These are phyloP conservation scores for Psilocybe tampanensis DNA, from an alignment of 768 basidiomycete species.

Conservation along the genomic window DNA sequence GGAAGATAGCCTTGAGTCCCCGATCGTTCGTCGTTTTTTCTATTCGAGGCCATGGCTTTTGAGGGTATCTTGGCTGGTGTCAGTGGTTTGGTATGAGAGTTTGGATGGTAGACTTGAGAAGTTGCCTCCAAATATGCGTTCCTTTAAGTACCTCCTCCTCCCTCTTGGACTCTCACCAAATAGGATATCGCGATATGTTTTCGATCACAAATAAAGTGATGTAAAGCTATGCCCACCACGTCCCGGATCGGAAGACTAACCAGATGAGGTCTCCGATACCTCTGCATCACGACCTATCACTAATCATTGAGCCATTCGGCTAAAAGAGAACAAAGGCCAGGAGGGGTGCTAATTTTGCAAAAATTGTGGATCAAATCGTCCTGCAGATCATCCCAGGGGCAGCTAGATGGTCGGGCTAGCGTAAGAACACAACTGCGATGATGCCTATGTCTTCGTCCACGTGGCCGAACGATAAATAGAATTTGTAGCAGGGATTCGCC, in stretches of 20 bases:
- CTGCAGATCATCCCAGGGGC: background rate
- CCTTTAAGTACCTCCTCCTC: background rate
- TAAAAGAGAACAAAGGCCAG: background rate
- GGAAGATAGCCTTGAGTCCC: conserved; percentile 24
- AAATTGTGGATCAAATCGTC: background rate
- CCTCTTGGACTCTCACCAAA: too few species aligned
- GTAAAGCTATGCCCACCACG: background rate
- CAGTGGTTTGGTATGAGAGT: background rate
- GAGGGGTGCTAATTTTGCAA: background rate
- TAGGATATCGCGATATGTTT: background rate
- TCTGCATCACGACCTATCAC: conserved; percentile 1
- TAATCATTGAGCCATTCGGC: conserved; percentile 4
- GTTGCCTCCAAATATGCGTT: background rate
- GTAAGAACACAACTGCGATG: background rate
- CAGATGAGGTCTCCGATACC: conserved; percentile 6
- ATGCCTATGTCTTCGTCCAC: background rate
- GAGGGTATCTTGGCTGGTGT: background rate
- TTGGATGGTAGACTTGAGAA: background rate
- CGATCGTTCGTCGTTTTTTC: conserved; percentile 12
- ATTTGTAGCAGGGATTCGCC: background rate
- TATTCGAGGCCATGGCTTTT: conserved; percentile 9
- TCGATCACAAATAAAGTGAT: background rate
- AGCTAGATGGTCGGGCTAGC: background rate
- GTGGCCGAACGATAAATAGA: background rate
- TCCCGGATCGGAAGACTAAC: background rate